Conservation (phyloP, 2,329 filamentous ascomycete species). For the Colletotrichum gloeosporioides region DNA sequence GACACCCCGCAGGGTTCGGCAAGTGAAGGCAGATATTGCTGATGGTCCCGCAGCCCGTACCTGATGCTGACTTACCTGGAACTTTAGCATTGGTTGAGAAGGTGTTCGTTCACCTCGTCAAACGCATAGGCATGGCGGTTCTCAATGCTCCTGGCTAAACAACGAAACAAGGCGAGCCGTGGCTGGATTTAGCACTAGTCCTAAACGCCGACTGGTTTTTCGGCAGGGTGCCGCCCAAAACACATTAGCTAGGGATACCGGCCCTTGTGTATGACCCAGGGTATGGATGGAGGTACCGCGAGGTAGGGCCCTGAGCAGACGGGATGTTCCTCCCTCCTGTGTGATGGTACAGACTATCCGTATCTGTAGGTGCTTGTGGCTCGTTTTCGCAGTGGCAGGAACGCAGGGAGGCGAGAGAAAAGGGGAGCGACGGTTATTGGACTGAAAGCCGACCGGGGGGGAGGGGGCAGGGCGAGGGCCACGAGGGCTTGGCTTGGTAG, state of each 20-base stretch:
- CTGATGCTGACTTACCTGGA: neutral
- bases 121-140: too few species aligned
- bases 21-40: neutral
- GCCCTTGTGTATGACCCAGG: neutral
- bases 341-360: neutral
- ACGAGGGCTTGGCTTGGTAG: too few species aligned
- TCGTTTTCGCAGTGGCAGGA: neutral
- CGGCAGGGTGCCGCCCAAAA: neutral
- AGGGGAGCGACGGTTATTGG: too few species aligned
- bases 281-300: neutral
- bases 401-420: neutral
- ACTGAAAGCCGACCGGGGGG: too few species aligned
- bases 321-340: neutral
- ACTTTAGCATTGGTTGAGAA: neutral
- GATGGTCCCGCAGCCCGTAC: neutral
- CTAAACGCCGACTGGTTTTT: neutral
- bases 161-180: neutral
- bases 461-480: too few species aligned
- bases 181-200: neutral
- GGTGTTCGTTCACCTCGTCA: neutral
- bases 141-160: too few species aligned
- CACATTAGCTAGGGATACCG: neutral
- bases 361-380: neutral
- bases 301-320: neutral
- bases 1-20: neutral